Percentiles rank a stretch among this genome's conserved stretches.
Conservation (phyloP, 2,329 filamentous ascomycete species). For the Purpureocillium takamizusanense region DNA sequence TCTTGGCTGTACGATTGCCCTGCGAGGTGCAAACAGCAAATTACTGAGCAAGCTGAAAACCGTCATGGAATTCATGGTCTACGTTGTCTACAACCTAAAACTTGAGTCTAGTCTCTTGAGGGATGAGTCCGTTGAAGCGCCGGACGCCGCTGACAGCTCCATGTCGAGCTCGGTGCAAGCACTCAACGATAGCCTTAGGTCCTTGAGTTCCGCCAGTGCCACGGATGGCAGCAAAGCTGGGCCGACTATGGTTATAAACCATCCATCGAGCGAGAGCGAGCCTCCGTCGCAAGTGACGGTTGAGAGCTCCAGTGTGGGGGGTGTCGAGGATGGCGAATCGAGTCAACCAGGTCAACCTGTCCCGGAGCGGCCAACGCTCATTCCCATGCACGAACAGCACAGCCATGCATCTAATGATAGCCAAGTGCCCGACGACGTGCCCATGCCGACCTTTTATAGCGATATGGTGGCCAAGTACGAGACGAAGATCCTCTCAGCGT, state of each 20-base stretch:
- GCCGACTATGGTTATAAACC: conserved; percentile 21
- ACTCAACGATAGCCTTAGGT: conserved; percentile 29
- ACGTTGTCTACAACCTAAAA: conserved; percentile 96
- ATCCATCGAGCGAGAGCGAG: conserved; percentile 27
- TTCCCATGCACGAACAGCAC: conserved; percentile 34
- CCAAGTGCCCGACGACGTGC: conserved; percentile 66
- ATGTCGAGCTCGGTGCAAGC: conserved; percentile 29
- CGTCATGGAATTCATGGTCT: conserved; percentile 98
- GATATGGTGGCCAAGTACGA: conserved; percentile 91
- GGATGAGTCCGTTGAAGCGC: conserved; percentile 83
- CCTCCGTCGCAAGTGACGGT: conserved; percentile 22
- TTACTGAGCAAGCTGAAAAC: conserved; percentile 73
- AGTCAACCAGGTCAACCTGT: conserved; percentile 13
- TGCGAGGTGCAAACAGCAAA: conserved; percentile 69
- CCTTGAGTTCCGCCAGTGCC: conserved; percentile 20
- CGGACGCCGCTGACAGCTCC: conserved; percentile 44
- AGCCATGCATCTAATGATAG: conserved; percentile 36
- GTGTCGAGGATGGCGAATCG: conserved; percentile 17
- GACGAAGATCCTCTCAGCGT: conserved; percentile 88
- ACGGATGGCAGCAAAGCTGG: conserved; percentile 17
- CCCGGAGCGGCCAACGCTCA: conserved; percentile 17
- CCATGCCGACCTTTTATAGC: conserved; percentile 87
- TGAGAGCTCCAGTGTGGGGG: conserved; percentile 17
- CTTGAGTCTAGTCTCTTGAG: conserved; percentile 90
- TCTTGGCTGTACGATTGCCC: conserved; percentile 86